Evolutionary conservation across 805 yeast species (phyloP).

Genomic region (Suhomyces faveliae): DNA sequence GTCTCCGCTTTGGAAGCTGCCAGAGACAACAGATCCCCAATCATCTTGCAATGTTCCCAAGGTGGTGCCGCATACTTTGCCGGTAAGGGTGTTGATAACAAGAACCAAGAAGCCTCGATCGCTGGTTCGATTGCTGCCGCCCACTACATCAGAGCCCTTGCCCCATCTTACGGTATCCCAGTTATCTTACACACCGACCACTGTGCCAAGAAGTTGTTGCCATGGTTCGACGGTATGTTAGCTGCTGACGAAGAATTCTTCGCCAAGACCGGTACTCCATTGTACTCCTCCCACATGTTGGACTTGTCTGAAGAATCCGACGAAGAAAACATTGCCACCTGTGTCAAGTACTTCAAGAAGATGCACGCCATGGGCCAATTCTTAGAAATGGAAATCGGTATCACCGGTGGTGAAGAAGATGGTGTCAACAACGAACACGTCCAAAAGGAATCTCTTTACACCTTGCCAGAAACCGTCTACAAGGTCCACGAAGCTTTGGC

Average conservation of each 20-base stretch:
- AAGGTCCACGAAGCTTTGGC: slow-evolving; percentile 86
- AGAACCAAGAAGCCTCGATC: slow-evolving; percentile 90
- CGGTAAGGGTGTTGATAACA: slow-evolving; percentile 97
- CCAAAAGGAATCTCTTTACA: slow-evolving; percentile 82
- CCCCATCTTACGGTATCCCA: slow-evolving; percentile 95
- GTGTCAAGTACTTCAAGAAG: slow-evolving; percentile 93
- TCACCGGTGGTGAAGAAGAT: slow-evolving; percentile 99
- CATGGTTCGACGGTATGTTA: slow-evolving; percentile 98
- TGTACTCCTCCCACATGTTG: slow-evolving; percentile 98
- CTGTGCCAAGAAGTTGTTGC: slow-evolving; percentile 96
- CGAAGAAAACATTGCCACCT: slow-evolving; percentile 90
- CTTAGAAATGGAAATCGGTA: slow-evolving; percentile 99
- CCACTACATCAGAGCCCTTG: slow-evolving; percentile 93
- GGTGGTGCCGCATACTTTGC: slow-evolving; percentile 99
- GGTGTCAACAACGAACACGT: slow-evolving; percentile 99
- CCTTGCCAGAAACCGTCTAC: slow-evolving; percentile 92
- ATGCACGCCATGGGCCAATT: slow-evolving; percentile 93
- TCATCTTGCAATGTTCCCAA: slow-evolving; percentile 93
- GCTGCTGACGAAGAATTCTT: slow-evolving; percentile 93
- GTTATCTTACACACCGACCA: slow-evolving; percentile 97
- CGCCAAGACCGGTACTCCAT: slow-evolving; percentile 84
- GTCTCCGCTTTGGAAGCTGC: slow-evolving; percentile 50
- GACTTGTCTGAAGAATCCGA: slow-evolving; percentile 96
- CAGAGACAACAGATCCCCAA: slow-evolving; percentile 69
- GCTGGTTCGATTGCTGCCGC: slow-evolving; percentile 97